These are phyloP conservation scores for Ceratocystis cacaofunesta DNA, from an alignment of 2,329 filamentous ascomycete species.

Conservation along the genomic window DNA sequence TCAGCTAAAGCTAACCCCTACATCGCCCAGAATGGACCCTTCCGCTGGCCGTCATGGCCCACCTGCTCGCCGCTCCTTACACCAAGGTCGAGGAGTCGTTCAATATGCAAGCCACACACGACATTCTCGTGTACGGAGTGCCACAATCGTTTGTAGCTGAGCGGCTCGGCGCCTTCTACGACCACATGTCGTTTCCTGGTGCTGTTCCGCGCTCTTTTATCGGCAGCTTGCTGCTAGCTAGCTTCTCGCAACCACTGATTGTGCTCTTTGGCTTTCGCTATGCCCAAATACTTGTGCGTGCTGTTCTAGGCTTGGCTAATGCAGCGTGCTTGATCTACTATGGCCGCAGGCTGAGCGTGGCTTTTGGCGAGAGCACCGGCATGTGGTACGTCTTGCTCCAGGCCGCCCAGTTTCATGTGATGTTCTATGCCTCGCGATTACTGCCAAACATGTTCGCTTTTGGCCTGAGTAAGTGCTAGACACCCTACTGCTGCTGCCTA, in stretches of 20 bases:
- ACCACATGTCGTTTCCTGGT: constrained; percentile 82
- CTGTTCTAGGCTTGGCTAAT: constrained; percentile 65
- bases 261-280: constrained; percentile 42
- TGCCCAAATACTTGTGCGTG: constrained; percentile 52
- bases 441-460: constrained; percentile 97
- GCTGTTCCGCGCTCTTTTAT: constrained; percentile 84
- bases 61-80: constrained; percentile 65
- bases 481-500: not conserved
- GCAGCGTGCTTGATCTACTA: constrained; percentile 53
- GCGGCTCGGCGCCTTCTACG: constrained; percentile 49
- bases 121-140: constrained; percentile 69
- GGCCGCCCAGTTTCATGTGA: constrained; percentile 75
- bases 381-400: constrained; percentile 71
- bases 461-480: constrained; percentile 49
- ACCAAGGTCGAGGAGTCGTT: constrained; percentile 99
- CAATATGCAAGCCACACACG: constrained; percentile 87
- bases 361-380: constrained; percentile 53
- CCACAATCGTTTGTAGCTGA: constrained; percentile 39
- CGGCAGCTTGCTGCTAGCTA: constrained; percentile 63
- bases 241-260: constrained; percentile 52
- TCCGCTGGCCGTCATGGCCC: constrained; percentile 48
- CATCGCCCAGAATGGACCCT: constrained; percentile 33
- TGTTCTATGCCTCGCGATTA: constrained; percentile 84
- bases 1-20: constrained; percentile 20
- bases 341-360: constrained; percentile 43